Base-by-base conservation (phyloP, 371 early-diverging fungal species). In the Capillidium rhysosporum region DNA sequence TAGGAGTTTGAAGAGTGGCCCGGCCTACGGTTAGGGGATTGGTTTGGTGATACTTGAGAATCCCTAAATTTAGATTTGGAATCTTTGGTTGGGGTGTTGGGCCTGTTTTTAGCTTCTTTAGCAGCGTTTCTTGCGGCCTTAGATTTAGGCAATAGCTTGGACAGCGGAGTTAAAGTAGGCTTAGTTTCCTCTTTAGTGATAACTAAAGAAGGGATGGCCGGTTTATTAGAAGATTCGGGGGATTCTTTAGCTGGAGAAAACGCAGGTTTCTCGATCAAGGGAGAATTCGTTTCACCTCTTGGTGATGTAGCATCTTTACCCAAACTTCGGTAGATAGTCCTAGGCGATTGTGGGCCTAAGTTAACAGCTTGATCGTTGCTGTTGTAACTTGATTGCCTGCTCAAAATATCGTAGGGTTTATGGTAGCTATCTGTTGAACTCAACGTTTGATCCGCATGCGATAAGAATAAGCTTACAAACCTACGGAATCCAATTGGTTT, bases 1-100 rank as follows among this genome's bases (percentile, higher is more conserved):
- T 61, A n/a, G 52, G 61, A 62, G 34, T 58, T 57, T 40, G 63
- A 55, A 48, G 67, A 63, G 3, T 52, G 56, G 20, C 48, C 48
- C 26, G 55, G 24, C 12, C 40, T n/a, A 12, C 24, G 18, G 7
- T 44, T 56, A 46, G 10, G 49, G 12, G 34, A 34, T 4, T 34
- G 34, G 45, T 5, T 51, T 52, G 4, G 49, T 25, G 29, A 51
- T 4, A 7, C 58, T 34, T 34, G 34, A 40, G 21, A 21, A 45
- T 14, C 49, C 5, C 24, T 40, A 9, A 44, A 25, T 28, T 54
- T 56, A 18, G 34, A 12, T 12, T 34, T 34, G 12, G 34, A 4
- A 34, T 12, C 34, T 34, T 34, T 34, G 24, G 9, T 25, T n/a
- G 28, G 10, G 31, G 44, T 2, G 25, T 14, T 16, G 45, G 23